A percentile compares a stretch with the other conserved stretches of the same genome.
These are phyloP conservation scores for Pisolithus sp. DNA, from an alignment of 768 basidiomycete species.

Conservation along the genomic window DNA sequence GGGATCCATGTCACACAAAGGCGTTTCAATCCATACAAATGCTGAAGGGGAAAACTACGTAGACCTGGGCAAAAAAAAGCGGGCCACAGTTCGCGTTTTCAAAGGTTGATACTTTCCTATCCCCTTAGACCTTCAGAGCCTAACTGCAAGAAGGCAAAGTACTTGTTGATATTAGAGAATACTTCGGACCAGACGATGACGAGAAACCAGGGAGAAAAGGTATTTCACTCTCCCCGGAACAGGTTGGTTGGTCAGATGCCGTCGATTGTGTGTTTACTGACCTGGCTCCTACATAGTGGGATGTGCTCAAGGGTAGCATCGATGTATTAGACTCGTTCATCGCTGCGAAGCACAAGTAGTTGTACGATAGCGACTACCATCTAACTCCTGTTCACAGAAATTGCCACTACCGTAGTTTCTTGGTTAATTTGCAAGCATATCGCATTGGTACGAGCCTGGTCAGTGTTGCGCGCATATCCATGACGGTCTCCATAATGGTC, in stretches of 20 bases:
- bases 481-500: conserved; percentile 47
- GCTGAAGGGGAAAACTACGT: conserved; percentile 41
- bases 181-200: conserved; percentile 51
- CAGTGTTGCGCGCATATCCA: conserved; percentile 57
- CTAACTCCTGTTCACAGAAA: background rate
- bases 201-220: conserved; percentile 81
- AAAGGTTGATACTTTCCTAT: conserved; percentile 30
- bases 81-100: conserved; percentile 49
- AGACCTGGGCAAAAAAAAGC: conserved; percentile 67
- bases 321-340: conserved; percentile 50
- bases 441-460: conserved; percentile 41
- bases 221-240: conserved; percentile 58
- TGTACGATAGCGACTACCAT: background rate
- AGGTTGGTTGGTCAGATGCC: conserved; percentile 36
- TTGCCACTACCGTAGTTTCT: background rate
- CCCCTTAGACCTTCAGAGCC: conserved; percentile 4
- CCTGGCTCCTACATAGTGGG: conserved; percentile 40
- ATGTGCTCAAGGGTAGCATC: conserved; percentile 40
- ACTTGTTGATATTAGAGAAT: conserved; percentile 71
- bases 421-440: background rate
- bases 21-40: conserved; percentile 11
- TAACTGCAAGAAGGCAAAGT: conserved; percentile 35
- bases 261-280: background rate
- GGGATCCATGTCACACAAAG: conserved; percentile 2
- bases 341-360: conserved; percentile 20